Evolutionary conservation across 2,329 filamentous ascomycete genomes (phyloP).

Genomic region (Fonsecaea pedrosoi): DNA sequence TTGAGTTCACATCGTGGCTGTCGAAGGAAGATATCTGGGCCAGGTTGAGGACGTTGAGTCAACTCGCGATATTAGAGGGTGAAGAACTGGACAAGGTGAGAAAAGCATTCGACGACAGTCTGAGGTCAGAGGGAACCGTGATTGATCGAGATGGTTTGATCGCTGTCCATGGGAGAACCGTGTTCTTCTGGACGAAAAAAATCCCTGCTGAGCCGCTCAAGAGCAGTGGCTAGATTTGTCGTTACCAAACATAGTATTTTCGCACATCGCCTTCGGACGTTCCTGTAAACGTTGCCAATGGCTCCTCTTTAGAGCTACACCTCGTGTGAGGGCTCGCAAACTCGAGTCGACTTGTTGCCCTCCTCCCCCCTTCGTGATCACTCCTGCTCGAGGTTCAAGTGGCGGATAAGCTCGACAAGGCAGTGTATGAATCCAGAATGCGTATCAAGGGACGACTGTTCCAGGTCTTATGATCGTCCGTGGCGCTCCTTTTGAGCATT

Average conservation of each 20-base stretch:
- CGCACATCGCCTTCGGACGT: neutral
- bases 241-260: neutral
- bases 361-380: neutral
- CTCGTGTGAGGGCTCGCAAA: neutral
- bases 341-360: neutral
- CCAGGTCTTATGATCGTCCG: neutral
- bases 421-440: neutral
- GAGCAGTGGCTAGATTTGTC: constrained; percentile 33
- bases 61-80: constrained; percentile 66
- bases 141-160: constrained; percentile 68
- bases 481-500: neutral
- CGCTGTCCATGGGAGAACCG: constrained; percentile 68
- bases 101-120: constrained; percentile 60
- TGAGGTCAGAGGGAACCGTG: constrained; percentile 61
- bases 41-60: constrained; percentile 70
- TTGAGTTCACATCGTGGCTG: constrained; percentile 66
- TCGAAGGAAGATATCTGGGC: constrained; percentile 67
- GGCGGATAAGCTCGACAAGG: neutral
- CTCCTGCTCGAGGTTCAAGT: neutral
- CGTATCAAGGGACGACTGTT: neutral
- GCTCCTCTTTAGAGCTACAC: neutral
- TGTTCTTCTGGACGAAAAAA: constrained; percentile 65
- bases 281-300: neutral
- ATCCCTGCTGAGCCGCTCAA: constrained; percentile 36
- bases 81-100: constrained; percentile 59